A percentile compares a stretch with the other conserved stretches of the same genome.
These are phyloP conservation scores for Heterobasidion parviporum DNA, from an alignment of 1,284 basidiomycete species.

Conservation along the genomic window DNA sequence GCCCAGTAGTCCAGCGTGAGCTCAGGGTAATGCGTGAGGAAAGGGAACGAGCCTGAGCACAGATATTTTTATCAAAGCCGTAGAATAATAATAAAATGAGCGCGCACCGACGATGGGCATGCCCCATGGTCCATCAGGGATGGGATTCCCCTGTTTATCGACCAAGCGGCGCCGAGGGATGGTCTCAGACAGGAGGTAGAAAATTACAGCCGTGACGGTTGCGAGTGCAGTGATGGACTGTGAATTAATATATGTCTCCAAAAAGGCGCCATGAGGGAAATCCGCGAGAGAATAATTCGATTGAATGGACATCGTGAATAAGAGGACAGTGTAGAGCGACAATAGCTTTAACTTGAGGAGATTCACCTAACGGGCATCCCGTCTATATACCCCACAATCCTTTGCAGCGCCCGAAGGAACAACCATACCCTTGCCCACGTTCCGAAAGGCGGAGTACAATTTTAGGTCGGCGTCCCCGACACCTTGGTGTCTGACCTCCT, in stretches of 20 bases:
- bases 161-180: not conserved
- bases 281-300: not conserved
- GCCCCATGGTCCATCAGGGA: not conserved
- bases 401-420: not conserved
- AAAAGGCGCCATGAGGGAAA: not conserved
- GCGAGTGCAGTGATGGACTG: not conserved
- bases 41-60: conserved; percentile 8
- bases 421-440: too few species aligned
- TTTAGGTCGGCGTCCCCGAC: too few species aligned
- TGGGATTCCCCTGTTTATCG: not conserved
- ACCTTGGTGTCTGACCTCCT: too few species aligned
- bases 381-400: not conserved
- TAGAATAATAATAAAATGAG: too few species aligned
- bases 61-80: not conserved
- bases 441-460: too few species aligned
- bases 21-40: conserved; percentile 30
- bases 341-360: too few species aligned
- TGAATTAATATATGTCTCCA: not conserved
- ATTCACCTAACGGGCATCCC: not conserved
- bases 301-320: not conserved
- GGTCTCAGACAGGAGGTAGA: not conserved
- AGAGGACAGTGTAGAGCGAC: not conserved
- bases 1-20: conserved; percentile 28
- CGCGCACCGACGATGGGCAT: not conserved
- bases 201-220: not conserved